Evolutionary conservation across 2,329 filamentous ascomycete species (phyloP), one percentile per base, ranked within the genome.

Genomic region (Hypoxylon sp.): DNA sequence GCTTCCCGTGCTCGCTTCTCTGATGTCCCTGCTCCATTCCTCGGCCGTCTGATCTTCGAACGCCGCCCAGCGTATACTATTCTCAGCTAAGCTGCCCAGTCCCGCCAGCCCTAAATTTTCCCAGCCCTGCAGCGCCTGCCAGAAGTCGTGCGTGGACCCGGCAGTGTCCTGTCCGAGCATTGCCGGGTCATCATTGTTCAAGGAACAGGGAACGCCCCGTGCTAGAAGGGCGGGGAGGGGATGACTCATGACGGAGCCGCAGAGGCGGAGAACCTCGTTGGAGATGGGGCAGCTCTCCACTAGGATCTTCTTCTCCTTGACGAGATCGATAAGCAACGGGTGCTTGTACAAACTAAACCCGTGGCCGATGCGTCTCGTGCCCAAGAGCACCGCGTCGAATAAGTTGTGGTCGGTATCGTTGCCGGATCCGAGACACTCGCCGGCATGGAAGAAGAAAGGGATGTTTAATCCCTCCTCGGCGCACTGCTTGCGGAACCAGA

Each of bases 381-480:
- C 94, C 5, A 98, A 87, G 8, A 98, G 83, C 13, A 98, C 86
- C 0, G 94, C 94, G 78, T 98, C 94, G 78, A 92, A 97, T 2
- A 98, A 86, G 79, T 98, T 98, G 68, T 82, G 75, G 75, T 98
- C 94, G 0, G 92, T 91, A 19, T 84, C 85, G 72, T 90, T 90
- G 29, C 94, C 94, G 67, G 92, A 90, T 29, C 93, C 94, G 0
- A 97, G 88, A 35, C 90, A 93, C 81, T 98, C 94, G 71, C 94
- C 95, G 0, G 95, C 94, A 78, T 98, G 94, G 83, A 98, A 97
- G 84, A 97, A 97, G 83, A 98, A 97, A 0, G 95, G 95, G 9
- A 99, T 90, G 54, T 94, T 89, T 39, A 98, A 87, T 2, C 87
- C 89, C 75, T 94, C 91, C 76, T 92, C 86, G 0, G 88, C 87